phyloP scores from a whole-genome alignment of 371 early-diverging fungal genomes.

The Chytridium lagenaria region DNA sequence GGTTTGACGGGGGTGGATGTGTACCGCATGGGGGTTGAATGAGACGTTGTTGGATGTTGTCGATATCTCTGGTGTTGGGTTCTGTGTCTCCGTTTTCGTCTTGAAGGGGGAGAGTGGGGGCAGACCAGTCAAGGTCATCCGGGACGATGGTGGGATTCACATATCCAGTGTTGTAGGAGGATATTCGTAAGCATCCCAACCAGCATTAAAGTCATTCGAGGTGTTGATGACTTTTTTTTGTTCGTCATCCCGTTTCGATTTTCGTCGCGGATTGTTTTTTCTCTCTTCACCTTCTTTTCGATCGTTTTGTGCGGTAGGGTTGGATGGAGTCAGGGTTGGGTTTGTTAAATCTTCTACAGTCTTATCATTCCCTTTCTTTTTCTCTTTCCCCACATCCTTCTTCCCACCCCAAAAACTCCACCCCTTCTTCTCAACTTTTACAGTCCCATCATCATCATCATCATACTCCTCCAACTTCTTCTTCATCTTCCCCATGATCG shows the following conservation, averaged over 20 bases:
- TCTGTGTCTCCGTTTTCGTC: background rate
- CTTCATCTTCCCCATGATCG: background rate
- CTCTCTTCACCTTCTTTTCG: background rate
- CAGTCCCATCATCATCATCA: background rate
- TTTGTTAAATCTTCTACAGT: background rate
- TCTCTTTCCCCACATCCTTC: background rate
- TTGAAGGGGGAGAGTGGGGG: background rate
- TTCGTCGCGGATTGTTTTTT: background rate
- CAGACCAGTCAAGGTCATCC: background rate
- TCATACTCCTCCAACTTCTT: background rate
- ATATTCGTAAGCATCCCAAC: background rate
- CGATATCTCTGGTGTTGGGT: background rate
- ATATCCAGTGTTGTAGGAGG: background rate
- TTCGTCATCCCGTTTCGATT: background rate
- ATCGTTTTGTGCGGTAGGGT: too few relatives aligned
- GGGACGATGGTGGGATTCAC: background rate
- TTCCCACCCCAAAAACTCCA: background rate
- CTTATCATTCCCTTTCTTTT: background rate
- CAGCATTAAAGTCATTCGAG: background rate
- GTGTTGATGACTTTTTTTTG: background rate
- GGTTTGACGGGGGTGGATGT: background rate
- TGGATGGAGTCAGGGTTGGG: too few relatives aligned
- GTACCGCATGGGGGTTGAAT: too few relatives aligned
- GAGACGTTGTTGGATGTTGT: too few relatives aligned
- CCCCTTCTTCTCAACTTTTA: background rate